Percentiles rank a stretch among this genome's conserved stretches.
These are phyloP conservation scores for Fibroporia radiculosa DNA, from an alignment of 768 basidiomycete species.

Conservation along the genomic window DNA sequence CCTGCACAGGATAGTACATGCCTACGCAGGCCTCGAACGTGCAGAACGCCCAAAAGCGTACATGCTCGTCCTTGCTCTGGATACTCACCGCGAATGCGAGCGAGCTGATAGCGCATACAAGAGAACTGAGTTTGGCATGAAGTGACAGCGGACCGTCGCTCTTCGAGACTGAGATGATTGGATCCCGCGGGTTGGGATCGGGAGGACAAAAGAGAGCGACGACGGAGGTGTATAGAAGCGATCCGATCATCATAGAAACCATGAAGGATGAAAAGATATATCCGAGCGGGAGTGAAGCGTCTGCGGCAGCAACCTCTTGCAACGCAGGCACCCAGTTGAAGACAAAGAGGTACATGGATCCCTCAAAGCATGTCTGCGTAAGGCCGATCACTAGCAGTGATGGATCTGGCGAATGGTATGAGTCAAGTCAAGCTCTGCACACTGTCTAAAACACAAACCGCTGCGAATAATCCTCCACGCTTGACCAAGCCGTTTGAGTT, in stretches of 20 bases:
- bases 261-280: slow-evolving; percentile 79
- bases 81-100: slow-evolving; percentile 47
- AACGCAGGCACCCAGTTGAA: slow-evolving; percentile 77
- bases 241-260: slow-evolving; percentile 78
- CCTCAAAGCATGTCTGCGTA: slow-evolving; percentile 77
- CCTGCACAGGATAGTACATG: slow-evolving; percentile 74
- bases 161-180: slow-evolving; percentile 4
- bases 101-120: slow-evolving; percentile 53
- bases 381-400: slow-evolving; percentile 57
- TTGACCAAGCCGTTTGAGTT: slow-evolving; percentile 42
- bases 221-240: slow-evolving; percentile 56
- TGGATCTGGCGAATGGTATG: slow-evolving; percentile 34
- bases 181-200: slow-evolving; percentile 7
- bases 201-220: slow-evolving; percentile 18
- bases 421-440: background rate
- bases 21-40: slow-evolving; percentile 71
- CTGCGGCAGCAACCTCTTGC: slow-evolving; percentile 46
- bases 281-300: slow-evolving; percentile 51
- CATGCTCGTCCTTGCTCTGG: slow-evolving; percentile 32
- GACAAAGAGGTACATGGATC: slow-evolving; percentile 81
- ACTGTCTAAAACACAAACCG: slow-evolving; percentile 26
- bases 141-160: slow-evolving; percentile 40
- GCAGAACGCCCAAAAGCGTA: slow-evolving; percentile 69
- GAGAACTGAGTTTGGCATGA: slow-evolving; percentile 60
- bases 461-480: slow-evolving; percentile 51